Percentiles rank a stretch among this genome's conserved stretches.
Conservation (phyloP, 2,329 filamentous ascomycete species). For the Rhynchosporium graminicola region DNA sequence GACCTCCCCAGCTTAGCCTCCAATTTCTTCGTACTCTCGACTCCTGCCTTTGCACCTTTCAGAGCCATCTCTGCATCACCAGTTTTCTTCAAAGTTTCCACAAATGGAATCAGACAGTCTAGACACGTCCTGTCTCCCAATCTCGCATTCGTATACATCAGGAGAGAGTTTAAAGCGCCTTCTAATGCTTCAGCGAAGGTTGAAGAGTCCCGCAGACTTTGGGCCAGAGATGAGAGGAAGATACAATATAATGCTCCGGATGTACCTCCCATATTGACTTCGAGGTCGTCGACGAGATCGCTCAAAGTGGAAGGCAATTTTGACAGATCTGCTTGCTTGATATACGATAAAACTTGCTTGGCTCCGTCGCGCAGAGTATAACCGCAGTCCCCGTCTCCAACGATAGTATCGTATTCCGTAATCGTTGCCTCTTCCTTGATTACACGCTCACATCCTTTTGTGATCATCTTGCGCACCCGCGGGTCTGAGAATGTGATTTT, state of each 20-base stretch:
- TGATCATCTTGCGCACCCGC: constrained; percentile 28
- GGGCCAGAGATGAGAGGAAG: constrained; percentile 34
- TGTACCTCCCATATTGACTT: constrained; percentile 41
- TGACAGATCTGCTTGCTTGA: constrained; percentile 26
- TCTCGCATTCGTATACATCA: constrained; percentile 37
- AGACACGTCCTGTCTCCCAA: constrained; percentile 40
- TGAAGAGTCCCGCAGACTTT: constrained; percentile 23
- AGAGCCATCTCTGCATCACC: constrained; percentile 49
- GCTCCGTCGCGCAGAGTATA: constrained; percentile 37
- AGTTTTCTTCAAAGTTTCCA: constrained; percentile 41
- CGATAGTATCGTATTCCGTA: constrained; percentile 50
- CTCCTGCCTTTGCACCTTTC: constrained; percentile 49
- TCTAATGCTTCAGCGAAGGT: constrained; percentile 28
- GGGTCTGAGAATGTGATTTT: constrained; percentile 26
- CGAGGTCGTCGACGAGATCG: constrained; percentile 36
- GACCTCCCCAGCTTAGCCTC: constrained; percentile 54
- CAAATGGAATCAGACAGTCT: constrained; percentile 40
- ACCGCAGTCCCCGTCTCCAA: constrained; percentile 41
- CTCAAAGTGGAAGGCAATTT: constrained; percentile 29
- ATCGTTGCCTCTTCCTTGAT: constrained; percentile 51
- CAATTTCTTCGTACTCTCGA: constrained; percentile 54
- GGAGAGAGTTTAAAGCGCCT: constrained; percentile 31
- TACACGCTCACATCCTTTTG: constrained; percentile 29
- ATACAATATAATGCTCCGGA: constrained; percentile 40
- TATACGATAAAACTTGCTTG: constrained; percentile 39